Evolutionary conservation across 306 rosid genomes (phyloP), one percentile per base, ranked within the genome.

Genomic region (Dryas alaskensis): DNA sequence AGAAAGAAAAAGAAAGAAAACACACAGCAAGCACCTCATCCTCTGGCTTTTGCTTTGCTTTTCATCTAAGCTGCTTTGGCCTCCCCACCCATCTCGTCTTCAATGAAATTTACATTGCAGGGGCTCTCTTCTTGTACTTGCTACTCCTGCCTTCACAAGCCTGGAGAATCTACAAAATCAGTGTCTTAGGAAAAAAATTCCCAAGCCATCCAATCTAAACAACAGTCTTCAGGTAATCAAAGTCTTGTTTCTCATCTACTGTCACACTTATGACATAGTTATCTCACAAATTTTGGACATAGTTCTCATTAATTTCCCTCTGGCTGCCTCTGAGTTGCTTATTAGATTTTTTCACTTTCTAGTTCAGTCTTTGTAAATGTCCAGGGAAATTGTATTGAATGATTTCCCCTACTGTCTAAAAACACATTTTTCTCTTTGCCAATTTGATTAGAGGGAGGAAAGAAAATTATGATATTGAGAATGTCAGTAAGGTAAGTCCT

Each of bases 21-120:
- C 50, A 58, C 76, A 76, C 73, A 81, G 80, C 37, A 31, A 31
- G 37, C 37, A 31, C 37, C 72, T 53, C 69, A 16, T 80, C 84
- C 82, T 68, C 73, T 60, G 70, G 55, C 62, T 70, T 84, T 74
- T 81, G 39, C 74, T 75, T 75, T 71, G 73, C 79, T 88, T 87
- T 82, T 77, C 81, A 64, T 65, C 78, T 77, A 71, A 52, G 78
- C 75, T 76, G 69, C 79, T 81, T 79, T 73, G 68, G 48, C 76
- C 58, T 86, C 76, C 66, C 79, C 78, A 62, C 74, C 75, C 76
- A 58, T 82, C 85, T 80, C 65, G 73, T 70, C 73, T 77, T 54
- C 71, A 60, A 55, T 60, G 60, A 61, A 75, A 80, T 74, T 72
- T 79, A 27, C 70, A 44, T 67, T 80, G 67, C 45, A 51, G 62